These are phyloP conservation scores for Rubus idaeus DNA, from an alignment of 306 rosid species.

Conservation along the genomic window DNA sequence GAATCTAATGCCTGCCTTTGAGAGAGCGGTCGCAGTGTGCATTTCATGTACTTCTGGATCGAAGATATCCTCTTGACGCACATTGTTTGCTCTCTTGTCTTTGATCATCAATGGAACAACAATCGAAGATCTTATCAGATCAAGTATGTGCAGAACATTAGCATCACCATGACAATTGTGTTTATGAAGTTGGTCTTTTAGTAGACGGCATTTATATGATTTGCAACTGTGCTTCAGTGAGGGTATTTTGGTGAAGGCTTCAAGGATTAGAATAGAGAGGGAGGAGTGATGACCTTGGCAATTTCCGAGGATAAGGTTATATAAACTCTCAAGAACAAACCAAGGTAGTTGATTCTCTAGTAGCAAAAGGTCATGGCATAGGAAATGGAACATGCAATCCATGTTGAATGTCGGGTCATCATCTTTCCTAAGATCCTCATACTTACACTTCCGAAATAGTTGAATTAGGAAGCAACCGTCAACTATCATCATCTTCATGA, in stretches of 20 bases:
- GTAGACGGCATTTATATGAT: not conserved
- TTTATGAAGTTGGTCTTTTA: too few relatives aligned
- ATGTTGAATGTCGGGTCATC: slow-evolving; percentile 22
- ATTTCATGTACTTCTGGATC: not conserved
- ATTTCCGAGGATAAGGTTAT: not conserved
- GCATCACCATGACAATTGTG: not conserved
- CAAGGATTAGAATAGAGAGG: not conserved
- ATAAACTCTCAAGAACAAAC: slow-evolving; percentile 16
- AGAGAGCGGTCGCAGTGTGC: not conserved
- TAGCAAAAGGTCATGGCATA: slow-evolving; percentile 20
- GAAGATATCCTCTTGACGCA: not conserved
- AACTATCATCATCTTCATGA: slow-evolving; percentile 18
- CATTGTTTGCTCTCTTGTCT: too few relatives aligned
- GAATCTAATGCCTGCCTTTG: not conserved
- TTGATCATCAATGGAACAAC: not conserved
- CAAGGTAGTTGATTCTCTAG: slow-evolving; percentile 33
- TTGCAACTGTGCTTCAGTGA: not conserved
- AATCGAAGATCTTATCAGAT: not conserved
- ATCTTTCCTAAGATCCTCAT: not conserved
- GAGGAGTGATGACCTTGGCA: not conserved
- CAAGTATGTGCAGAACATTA: not conserved
- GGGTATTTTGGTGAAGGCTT: not conserved
- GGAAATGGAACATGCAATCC: slow-evolving; percentile 16
- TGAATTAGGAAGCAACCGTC: slow-evolving; percentile 34
- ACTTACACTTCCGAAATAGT: slow-evolving; percentile 15